A percentile compares a stretch with the other conserved stretches of the same genome.
Evolutionary conservation across 2,329 filamentous ascomycete species (phyloP).

Genomic region (Talaromyces piceae): DNA sequence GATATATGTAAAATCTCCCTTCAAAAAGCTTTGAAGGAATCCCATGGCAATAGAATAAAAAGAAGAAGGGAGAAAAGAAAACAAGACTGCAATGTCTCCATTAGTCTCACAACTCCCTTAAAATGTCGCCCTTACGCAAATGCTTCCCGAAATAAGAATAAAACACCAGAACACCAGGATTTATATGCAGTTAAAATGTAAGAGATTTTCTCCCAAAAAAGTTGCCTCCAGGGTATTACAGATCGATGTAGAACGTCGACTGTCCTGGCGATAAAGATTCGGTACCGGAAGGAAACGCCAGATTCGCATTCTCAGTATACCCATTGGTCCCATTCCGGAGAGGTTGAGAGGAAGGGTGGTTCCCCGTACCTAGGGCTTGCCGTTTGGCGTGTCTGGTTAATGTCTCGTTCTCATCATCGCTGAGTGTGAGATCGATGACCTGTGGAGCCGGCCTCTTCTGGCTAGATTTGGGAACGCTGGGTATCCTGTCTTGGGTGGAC

Average conservation of each 20-base stretch:
- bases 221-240: no score
- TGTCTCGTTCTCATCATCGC: constrained; percentile 45
- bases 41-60: not conserved
- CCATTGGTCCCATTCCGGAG: constrained; percentile 15
- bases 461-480: constrained; percentile 18
- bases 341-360: constrained; percentile 18
- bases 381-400: constrained; percentile 30
- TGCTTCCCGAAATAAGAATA: not conserved
- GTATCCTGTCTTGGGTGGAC: constrained; percentile 23
- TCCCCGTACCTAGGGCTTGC: constrained; percentile 18
- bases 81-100: not conserved
- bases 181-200: no score
- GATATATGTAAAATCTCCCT: no score
- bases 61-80: not conserved
- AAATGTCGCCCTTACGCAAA: not conserved
- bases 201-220: no score
- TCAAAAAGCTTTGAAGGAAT: no score
- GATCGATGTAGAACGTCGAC: constrained; percentile 7
- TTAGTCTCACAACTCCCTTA: not conserved
- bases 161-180: no score
- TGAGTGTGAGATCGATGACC: constrained; percentile 50
- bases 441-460: constrained; percentile 42
- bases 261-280: constrained; percentile 8
- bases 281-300: constrained; percentile 4
- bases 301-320: not conserved